Base-by-base conservation (phyloP, 2,329 filamentous ascomycete species). In the Gliomastix tumulicola region DNA sequence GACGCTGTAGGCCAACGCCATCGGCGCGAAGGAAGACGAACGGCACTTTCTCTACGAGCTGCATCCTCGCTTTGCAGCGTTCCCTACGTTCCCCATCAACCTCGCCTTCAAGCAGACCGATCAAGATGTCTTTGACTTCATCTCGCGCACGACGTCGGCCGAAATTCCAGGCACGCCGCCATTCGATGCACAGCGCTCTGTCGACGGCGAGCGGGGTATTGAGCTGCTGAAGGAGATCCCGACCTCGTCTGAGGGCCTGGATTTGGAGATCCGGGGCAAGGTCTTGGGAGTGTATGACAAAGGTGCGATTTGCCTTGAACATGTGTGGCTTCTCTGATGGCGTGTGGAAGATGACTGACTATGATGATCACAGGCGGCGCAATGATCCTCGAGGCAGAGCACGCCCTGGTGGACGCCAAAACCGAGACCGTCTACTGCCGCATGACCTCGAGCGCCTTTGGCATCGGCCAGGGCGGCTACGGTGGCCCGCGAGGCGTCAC, bases 41-140 rank as follows among this genome's bases (percentile, higher is more conserved):
- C 51, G 57, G 6, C 65, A 68, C 41, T 64, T 66, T 40, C 50
- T 62, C 16, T 65, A 66, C 45, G 66, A 69, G 36, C 53, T 63
- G 3, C 56, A 69, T 23, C 62, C 64, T 6, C 49, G 54, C 16
- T 68, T 69, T 32, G 57, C 64, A 13, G 52, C 50, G 7, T 69
- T 69, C 41, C 66, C 66, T n/a, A 69, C 65, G 1, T 69, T 67
- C 39, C 59, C 65, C 20, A 59, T 66, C 44, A 66, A 66, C 38
- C 54, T 67, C 5, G 53, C 55, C 25, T 68, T 66, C 49, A 69
- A 68, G 47, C 57, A 62, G 45, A 64, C 63, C 6, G 56, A 61
- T 35, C 60, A 65, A 39, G 65, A 68, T 43, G 62, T 67, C 30
- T 62, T 59, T 38, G 57, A 66, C 46, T 66, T 64, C 44, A 54